Conservation (phyloP, 306 rosid genomes). For the Morella rubra region DNA sequence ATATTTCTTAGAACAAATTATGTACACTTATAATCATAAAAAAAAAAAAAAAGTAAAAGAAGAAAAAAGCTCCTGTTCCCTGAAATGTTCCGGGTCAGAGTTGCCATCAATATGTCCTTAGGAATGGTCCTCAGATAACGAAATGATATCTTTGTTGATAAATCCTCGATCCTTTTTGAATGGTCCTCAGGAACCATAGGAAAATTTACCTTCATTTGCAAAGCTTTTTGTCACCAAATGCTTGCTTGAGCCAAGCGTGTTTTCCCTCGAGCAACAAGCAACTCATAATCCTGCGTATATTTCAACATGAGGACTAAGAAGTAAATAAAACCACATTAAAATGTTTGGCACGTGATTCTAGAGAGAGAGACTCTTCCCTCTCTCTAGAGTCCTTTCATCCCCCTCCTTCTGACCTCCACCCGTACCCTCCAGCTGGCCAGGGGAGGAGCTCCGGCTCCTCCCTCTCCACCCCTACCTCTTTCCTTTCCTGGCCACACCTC, state of each 20-base stretch:
- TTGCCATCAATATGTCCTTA: neutral
- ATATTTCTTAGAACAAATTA: neutral
- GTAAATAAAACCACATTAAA: neutral
- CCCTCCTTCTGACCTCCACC: too few species aligned
- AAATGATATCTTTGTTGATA: neutral
- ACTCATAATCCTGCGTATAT: constrained; percentile 60
- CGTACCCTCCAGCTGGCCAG: too few species aligned
- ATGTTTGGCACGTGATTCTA: too few species aligned
- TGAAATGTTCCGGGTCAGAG: neutral
- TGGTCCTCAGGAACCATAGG: constrained; percentile 19
- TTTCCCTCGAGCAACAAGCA: constrained; percentile 54
- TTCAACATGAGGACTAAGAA: constrained; percentile 6
- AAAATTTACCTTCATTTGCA: constrained; percentile 20
- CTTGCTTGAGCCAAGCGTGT: constrained; percentile 57
- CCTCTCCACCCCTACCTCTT: too few species aligned
- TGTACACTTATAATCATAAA: neutral
- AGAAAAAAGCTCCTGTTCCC: neutral
- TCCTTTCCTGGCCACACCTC: too few species aligned
- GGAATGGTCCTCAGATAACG: neutral
- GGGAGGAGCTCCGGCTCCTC: too few species aligned
- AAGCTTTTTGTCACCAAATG: constrained; percentile 32
- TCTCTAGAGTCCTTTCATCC: too few species aligned
- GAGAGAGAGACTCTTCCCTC: too few species aligned
- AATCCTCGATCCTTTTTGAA: neutral
- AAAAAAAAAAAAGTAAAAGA: neutral